A percentile compares a stretch with the other conserved stretches of the same genome.
These are phyloP conservation scores for Pterula multifida DNA, from an alignment of 1,284 basidiomycete species.

Conservation along the genomic window DNA sequence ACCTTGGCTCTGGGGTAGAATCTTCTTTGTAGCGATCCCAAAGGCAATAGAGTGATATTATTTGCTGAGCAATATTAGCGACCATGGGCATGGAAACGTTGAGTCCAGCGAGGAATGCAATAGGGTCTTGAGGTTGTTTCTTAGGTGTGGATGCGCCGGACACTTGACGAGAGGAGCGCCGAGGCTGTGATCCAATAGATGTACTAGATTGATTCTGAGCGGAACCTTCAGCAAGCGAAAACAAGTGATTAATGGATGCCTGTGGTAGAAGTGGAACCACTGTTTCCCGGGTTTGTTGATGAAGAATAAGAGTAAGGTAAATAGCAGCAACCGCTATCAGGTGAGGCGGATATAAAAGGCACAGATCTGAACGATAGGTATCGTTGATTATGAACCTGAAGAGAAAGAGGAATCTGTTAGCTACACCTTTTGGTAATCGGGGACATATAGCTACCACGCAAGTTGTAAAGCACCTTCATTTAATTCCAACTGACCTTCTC, in stretches of 20 bases:
- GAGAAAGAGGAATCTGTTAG: neutral
- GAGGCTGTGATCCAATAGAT: slow-evolving; percentile 27
- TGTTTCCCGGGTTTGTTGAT: slow-evolving; percentile 38
- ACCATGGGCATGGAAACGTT: slow-evolving; percentile 78
- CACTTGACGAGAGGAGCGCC: slow-evolving; percentile 14
- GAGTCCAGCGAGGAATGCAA: slow-evolving; percentile 77
- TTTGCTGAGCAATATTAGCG: slow-evolving; percentile 84
- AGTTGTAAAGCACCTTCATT: slow-evolving; percentile 59
- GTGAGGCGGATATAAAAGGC: slow-evolving; percentile 87
- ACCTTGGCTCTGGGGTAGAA: slow-evolving; percentile 21
- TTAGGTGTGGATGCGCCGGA: slow-evolving; percentile 20
- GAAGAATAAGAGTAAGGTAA: slow-evolving; percentile 73
- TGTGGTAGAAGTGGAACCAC: slow-evolving; percentile 21
- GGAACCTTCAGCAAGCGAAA: too few relatives aligned
- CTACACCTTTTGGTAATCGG: neutral
- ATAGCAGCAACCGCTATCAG: slow-evolving; percentile 86
- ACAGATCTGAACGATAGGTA: slow-evolving; percentile 84
- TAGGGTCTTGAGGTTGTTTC: slow-evolving; percentile 39
- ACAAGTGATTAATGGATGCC: too few relatives aligned
- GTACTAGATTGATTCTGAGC: slow-evolving; percentile 16
- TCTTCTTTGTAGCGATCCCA: slow-evolving; percentile 77
- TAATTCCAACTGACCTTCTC: slow-evolving; percentile 56
- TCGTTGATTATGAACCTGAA: slow-evolving; percentile 93
- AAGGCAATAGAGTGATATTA: slow-evolving; percentile 77
- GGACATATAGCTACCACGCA: slow-evolving; percentile 43